Evolutionary conservation across 1,284 basidiomycete species (phyloP).

Genomic region (Moesziomyces sp.): DNA sequence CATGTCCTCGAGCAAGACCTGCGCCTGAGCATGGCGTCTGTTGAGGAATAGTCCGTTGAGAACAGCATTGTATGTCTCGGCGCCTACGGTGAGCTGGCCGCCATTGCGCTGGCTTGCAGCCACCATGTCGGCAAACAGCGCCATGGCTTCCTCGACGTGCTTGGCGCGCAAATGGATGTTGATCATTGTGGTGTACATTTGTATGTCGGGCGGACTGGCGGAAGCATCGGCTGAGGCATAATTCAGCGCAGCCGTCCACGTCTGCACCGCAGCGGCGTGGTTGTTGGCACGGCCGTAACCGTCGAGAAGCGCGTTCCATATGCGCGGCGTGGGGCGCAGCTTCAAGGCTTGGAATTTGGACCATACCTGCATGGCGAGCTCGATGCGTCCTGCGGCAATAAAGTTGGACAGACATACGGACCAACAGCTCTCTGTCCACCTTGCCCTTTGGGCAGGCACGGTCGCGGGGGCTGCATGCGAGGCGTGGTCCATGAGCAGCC

Average conservation of each 20-base stretch:
- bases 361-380: conserved; percentile 56
- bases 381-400: conserved; percentile 36
- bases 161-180: conserved; percentile 36
- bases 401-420: conserved; percentile 49
- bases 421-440: conserved; percentile 59
- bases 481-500: conserved; percentile 10
- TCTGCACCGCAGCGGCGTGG: conserved; percentile 32
- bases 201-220: conserved; percentile 28
- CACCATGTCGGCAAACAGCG: conserved; percentile 40
- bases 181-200: conserved; percentile 62
- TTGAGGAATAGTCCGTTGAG: conserved; percentile 48
- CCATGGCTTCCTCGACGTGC: conserved; percentile 36
- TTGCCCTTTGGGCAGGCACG: conserved; percentile 5
- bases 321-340: conserved; percentile 24
- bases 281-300: conserved; percentile 53
- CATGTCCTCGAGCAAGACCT: conserved; percentile 47
- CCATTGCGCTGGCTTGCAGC: conserved; percentile 12
- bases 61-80: conserved; percentile 58
- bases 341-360: conserved; percentile 16
- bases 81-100: conserved; percentile 18
- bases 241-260: conserved; percentile 45
- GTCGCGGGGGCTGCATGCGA: neutral
- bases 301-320: conserved; percentile 58
- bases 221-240: neutral
- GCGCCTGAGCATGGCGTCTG: conserved; percentile 26